phyloP scores from a whole-genome alignment of 2,329 filamentous ascomycete genomes.

The Huntiella bhutanensis region DNA sequence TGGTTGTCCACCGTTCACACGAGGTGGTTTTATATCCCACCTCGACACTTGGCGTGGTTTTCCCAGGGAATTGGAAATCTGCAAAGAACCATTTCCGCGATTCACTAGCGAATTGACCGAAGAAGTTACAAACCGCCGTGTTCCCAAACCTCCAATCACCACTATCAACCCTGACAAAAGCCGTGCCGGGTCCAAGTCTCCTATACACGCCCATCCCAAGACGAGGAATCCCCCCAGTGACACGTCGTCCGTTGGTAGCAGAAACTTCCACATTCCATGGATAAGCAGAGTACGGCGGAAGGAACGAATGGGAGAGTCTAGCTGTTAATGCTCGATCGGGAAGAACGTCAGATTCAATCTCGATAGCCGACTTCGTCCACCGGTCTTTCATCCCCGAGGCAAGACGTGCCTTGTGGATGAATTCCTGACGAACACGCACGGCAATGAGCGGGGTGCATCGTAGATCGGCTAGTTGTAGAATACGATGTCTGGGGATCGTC shows the following conservation, averaged over 20 bases:
- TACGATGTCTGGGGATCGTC: conserved; percentile 19
- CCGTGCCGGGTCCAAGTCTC: conserved; percentile 18
- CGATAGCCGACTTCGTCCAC: conserved; percentile 16
- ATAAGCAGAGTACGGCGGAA: conserved; percentile 15
- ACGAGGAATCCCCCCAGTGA: conserved; percentile 14
- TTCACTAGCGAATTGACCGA: conserved; percentile 18
- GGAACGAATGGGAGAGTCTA: conserved; percentile 19
- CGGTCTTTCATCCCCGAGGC: conserved; percentile 1
- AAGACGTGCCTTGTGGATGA: conserved; percentile 14
- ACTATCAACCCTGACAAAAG: conserved; percentile 23
- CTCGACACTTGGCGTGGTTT: conserved; percentile 22
- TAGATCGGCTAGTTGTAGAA: conserved; percentile 21
- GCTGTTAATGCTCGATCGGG: conserved; percentile 21
- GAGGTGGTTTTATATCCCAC: conserved; percentile 21
- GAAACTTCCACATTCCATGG: conserved; percentile 22
- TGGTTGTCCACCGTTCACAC: conserved; percentile 17
- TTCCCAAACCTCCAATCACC: conserved; percentile 21
- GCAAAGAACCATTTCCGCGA: conserved; percentile 17
- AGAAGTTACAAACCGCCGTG: conserved; percentile 18
- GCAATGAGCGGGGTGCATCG: conserved; percentile 21
- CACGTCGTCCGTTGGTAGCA: conserved; percentile 15
- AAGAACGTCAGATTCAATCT: conserved; percentile 22
- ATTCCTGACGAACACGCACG: conserved; percentile 22
- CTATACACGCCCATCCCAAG: conserved; percentile 19
- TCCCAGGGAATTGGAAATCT: conserved; percentile 15